These are phyloP conservation scores for Rhizopus sp. DNA, from an alignment of 371 early-diverging fungal species.

Conservation along the genomic window DNA sequence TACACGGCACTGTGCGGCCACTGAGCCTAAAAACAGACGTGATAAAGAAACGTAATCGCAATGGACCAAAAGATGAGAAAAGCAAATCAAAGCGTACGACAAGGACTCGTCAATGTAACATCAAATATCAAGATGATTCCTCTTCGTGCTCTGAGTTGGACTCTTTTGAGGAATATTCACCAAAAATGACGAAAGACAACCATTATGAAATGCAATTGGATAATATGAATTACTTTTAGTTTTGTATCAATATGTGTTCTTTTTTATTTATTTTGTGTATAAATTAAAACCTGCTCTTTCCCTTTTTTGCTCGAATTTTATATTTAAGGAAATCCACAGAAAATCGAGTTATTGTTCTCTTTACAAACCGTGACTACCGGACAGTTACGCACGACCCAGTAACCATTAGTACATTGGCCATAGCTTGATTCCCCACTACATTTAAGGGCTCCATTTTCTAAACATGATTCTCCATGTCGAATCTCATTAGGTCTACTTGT, in stretches of 20 bases:
- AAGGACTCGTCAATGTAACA: background rate
- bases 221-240: background rate
- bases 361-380: conserved; percentile 17
- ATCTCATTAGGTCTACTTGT: background rate
- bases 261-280: background rate
- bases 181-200: background rate
- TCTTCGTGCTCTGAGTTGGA: background rate
- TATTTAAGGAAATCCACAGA: conserved; percentile 19
- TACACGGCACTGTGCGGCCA: conserved; percentile 35
- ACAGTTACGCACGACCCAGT: conserved; percentile 14
- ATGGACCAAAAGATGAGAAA: conserved; percentile 14
- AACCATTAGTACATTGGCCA: conserved; percentile 21
- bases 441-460: conserved; percentile 1
- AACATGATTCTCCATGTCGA: conserved; percentile 1
- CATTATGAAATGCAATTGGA: background rate
- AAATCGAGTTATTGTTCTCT: conserved; percentile 18
- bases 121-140: background rate
- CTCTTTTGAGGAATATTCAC: background rate
- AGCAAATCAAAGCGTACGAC: background rate
- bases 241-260: background rate
- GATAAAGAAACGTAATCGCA: conserved; percentile 34
- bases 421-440: conserved; percentile 13
- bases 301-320: conserved; percentile 1
- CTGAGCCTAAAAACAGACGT: conserved; percentile 38
- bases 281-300: conserved; percentile 6